Conservation (phyloP, 1,139 yeast genomes). For the Yamadazyma conglobata region DNA sequence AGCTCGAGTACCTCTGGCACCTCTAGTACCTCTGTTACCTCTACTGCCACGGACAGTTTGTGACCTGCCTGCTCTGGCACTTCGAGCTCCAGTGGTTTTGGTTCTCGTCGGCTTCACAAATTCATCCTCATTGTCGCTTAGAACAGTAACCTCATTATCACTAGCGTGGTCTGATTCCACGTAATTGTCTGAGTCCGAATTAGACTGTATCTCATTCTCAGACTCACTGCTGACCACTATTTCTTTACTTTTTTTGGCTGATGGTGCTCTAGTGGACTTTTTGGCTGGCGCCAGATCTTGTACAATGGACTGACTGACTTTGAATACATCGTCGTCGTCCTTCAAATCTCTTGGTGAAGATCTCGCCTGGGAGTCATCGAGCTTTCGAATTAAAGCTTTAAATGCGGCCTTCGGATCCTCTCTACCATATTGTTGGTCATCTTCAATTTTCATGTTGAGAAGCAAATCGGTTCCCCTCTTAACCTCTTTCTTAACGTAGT, state of each 20-base stretch:
- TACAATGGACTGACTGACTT: too few species aligned
- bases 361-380: conserved; percentile 11
- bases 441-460: conserved; percentile 39
- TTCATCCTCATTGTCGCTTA: background rate
- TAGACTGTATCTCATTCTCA: too few species aligned
- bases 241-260: too few species aligned
- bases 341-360: too few species aligned
- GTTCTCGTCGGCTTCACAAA: background rate
- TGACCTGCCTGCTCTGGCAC: background rate
- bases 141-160: background rate
- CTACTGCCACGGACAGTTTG: conserved; percentile 1
- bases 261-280: too few species aligned
- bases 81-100: background rate
- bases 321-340: too few species aligned
- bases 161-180: too few species aligned
- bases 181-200: too few species aligned
- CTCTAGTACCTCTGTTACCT: conserved; percentile 2
- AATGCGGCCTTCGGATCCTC: conserved; percentile 29
- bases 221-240: too few species aligned
- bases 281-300: too few species aligned
- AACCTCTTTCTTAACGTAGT: conserved; percentile 67
- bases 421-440: conserved; percentile 29
- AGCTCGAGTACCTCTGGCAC: conserved; percentile 4
- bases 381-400: conserved; percentile 21
- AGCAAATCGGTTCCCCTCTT: conserved; percentile 58